phyloP scores from a whole-genome alignment of 2,329 filamentous ascomycete genomes.

The Rhytidhysteron rufulum region DNA sequence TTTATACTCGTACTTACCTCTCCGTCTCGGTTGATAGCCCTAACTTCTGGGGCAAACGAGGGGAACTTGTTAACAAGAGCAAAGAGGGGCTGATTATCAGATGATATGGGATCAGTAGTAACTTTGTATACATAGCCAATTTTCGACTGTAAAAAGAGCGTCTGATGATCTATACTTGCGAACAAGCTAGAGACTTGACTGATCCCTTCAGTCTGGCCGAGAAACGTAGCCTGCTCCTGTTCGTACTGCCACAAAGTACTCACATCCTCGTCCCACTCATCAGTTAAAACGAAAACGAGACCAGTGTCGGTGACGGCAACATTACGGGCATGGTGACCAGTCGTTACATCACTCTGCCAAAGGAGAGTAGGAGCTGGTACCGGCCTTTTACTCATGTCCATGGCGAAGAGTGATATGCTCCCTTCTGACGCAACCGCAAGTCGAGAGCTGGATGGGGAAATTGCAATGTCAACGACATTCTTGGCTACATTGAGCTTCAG shows the following conservation, averaged over 20 bases:
- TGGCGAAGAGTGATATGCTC: conserved; percentile 66
- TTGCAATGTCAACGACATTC: conserved; percentile 69
- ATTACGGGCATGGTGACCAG: conserved; percentile 37
- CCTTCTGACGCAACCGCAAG: conserved; percentile 69
- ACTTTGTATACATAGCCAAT: conserved; percentile 20
- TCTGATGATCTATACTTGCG: conserved; percentile 17
- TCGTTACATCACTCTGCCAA: conserved; percentile 27
- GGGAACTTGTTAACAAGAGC: conserved; percentile 19
- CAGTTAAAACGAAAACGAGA: conserved; percentile 32
- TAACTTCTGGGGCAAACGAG: conserved; percentile 23
- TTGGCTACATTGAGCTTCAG: conserved; percentile 64
- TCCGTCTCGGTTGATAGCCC: conserved; percentile 16
- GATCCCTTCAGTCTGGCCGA: conserved; percentile 21
- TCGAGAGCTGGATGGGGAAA: conserved; percentile 45
- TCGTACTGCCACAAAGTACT: conserved; percentile 25
- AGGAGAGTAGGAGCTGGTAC: conserved; percentile 42
- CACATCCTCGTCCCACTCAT: conserved; percentile 28
- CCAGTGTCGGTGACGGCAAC: conserved; percentile 44
- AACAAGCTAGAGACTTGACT: conserved; percentile 19
- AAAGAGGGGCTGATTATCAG: conserved; percentile 15
- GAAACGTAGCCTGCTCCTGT: conserved; percentile 14
- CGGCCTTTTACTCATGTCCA: conserved; percentile 59
- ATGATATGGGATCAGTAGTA: conserved; percentile 5
- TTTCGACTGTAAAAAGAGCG: conserved; percentile 20
- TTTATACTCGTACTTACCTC: conserved; percentile 14